phyloP scores from a whole-genome alignment of 129 eudicot species.

The Sambucus nigra region DNA sequence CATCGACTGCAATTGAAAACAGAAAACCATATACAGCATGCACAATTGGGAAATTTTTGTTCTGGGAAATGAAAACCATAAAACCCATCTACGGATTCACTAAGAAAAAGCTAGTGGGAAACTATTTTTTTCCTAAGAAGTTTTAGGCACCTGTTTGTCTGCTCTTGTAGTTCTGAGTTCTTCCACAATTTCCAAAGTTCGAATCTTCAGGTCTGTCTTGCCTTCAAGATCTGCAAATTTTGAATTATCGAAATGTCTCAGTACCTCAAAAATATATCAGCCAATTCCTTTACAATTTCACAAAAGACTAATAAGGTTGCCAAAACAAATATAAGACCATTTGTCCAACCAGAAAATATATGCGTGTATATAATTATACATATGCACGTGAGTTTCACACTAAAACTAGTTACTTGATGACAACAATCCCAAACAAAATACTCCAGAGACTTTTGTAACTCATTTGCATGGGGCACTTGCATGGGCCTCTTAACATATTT shows the following conservation, averaged over 20 bases:
- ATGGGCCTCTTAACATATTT: no score
- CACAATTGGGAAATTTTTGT: background rate
- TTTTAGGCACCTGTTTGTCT: constrained; percentile 66
- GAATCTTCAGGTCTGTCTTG: constrained; percentile 81
- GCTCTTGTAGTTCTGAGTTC: constrained; percentile 84
- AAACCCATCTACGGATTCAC: background rate
- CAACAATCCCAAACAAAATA: no score
- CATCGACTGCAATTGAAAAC: constrained; percentile 48
- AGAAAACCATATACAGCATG: constrained; percentile 9
- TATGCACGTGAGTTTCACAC: no score
- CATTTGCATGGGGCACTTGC: no score
- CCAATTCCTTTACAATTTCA: background rate
- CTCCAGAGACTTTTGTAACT: no score
- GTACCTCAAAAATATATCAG: background rate
- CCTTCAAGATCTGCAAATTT: constrained; percentile 71
- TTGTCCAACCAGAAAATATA: background rate
- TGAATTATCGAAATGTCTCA: background rate
- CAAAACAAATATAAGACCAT: background rate
- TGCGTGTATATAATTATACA: no score
- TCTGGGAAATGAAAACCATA: constrained; percentile 5
- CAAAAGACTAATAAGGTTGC: background rate
- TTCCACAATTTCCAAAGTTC: constrained; percentile 71
- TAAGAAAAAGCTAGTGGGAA: no score
- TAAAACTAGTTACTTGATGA: no score
- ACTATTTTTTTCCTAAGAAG: background rate